A percentile compares a stretch with the other conserved stretches of the same genome.
phyloP scores from a whole-genome alignment of 2,329 filamentous ascomycete species.

The Colletotrichum tropicale region DNA sequence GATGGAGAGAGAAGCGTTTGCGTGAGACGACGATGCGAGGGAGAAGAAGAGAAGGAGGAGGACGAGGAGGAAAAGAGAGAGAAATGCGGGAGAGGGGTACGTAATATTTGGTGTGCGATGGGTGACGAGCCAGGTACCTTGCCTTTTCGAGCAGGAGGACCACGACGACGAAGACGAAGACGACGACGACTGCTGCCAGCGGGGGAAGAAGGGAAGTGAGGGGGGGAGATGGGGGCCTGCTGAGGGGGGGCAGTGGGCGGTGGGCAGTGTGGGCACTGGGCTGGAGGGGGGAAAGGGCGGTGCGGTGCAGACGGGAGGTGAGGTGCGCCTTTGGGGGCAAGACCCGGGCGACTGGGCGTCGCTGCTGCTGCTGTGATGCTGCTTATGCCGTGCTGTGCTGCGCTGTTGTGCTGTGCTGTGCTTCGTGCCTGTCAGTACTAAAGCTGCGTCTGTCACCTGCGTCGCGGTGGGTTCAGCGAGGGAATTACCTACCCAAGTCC shows the following conservation, averaged over 20 bases:
- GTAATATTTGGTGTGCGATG: not conserved
- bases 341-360: not conserved
- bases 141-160: not conserved
- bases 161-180: not conserved
- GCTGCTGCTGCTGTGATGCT: not conserved
- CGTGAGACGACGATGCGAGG: not conserved
- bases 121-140: not conserved
- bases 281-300: not conserved
- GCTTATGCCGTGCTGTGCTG: not conserved
- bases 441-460: not conserved
- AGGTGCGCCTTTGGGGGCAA: not conserved
- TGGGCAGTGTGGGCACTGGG: not conserved
- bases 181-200: not conserved
- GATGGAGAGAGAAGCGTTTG: not conserved
- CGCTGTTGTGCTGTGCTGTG: not conserved
- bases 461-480: not conserved
- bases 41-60: not conserved
- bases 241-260: not conserved
- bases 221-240: not conserved
- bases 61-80: not conserved
- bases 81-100: not conserved
- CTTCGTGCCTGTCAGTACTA: not conserved
- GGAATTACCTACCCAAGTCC: not conserved
- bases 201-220: not conserved
- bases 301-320: not conserved